Evolutionary conservation across 305 asterid genomes (phyloP).

Genomic region (Fraxinus baroniana): DNA sequence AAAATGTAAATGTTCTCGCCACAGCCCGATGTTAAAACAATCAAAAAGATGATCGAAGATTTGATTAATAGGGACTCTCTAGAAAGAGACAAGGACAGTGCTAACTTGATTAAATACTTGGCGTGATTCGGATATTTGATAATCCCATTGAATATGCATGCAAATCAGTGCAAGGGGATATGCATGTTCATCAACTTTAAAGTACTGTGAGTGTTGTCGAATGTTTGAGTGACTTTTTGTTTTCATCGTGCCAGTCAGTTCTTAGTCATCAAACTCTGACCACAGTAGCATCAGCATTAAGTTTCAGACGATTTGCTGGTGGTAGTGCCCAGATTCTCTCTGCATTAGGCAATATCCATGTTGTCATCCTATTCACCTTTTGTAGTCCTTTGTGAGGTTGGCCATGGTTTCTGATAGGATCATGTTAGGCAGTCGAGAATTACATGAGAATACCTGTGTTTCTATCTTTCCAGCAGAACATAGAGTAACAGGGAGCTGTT

Average conservation of each 20-base stretch:
- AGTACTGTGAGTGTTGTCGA: constrained; percentile 25
- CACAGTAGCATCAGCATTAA: no score
- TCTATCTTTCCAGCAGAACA: no score
- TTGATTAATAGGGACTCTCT: constrained; percentile 87
- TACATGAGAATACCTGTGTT: no score
- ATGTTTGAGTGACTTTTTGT: constrained; percentile 17
- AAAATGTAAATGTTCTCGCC: neutral
- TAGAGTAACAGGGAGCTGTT: no score
- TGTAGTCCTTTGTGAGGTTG: no score
- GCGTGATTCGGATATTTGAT: neutral
- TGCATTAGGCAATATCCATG: no score
- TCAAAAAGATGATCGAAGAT: constrained; percentile 93
- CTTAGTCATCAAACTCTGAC: no score
- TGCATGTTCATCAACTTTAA: constrained; percentile 13
- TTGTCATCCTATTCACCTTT: no score
- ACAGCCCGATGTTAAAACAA: constrained; percentile 91
- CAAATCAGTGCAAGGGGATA: neutral
- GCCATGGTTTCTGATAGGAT: no score
- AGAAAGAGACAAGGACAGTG: constrained; percentile 86
- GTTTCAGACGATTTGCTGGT: no score
- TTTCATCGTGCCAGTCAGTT: neutral
- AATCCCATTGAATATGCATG: constrained; percentile 4
- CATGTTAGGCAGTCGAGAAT: no score
- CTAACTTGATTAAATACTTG: constrained; percentile 40
- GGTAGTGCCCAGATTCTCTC: no score